These are phyloP conservation scores for Eutrema salsugineum DNA, from an alignment of 441 rosid species.

Conservation along the genomic window DNA sequence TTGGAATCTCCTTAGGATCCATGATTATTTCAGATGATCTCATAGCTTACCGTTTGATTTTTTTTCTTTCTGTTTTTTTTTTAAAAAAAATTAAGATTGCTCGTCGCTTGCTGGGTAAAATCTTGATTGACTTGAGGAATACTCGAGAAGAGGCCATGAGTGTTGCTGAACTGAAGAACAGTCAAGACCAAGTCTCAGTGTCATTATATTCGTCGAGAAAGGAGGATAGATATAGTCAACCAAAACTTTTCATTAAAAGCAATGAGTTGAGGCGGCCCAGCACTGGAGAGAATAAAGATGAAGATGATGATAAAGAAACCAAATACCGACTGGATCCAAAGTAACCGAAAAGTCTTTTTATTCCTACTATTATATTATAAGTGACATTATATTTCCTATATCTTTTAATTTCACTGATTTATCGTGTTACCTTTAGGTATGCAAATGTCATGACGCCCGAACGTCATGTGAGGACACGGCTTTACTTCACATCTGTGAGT, in stretches of 20 bases:
- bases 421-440: conserved; percentile 44
- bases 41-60: neutral
- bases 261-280: conserved; percentile 61
- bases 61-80: neutral
- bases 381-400: neutral
- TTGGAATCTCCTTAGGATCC: neutral
- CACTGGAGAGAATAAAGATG: conserved; percentile 84
- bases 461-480: conserved; percentile 95
- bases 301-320: conserved; percentile 91
- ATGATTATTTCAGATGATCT: neutral
- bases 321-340: conserved; percentile 95
- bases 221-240: conserved; percentile 47
- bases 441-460: conserved; percentile 97
- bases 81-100: conserved; percentile 78
- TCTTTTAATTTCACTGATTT: neutral
- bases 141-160: conserved; percentile 91
- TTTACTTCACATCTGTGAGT: conserved; percentile 97
- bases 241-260: conserved; percentile 45
- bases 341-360: conserved; percentile 32
- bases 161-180: conserved; percentile 81
- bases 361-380: neutral
- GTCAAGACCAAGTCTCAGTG: conserved; percentile 53
- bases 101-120: conserved; percentile 90
- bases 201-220: conserved; percentile 41
- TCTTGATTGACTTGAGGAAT: conserved; percentile 90